Evolutionary conservation across 108 stramenopile genomes (phyloP).

Genomic region (Nitzschia sp.): DNA sequence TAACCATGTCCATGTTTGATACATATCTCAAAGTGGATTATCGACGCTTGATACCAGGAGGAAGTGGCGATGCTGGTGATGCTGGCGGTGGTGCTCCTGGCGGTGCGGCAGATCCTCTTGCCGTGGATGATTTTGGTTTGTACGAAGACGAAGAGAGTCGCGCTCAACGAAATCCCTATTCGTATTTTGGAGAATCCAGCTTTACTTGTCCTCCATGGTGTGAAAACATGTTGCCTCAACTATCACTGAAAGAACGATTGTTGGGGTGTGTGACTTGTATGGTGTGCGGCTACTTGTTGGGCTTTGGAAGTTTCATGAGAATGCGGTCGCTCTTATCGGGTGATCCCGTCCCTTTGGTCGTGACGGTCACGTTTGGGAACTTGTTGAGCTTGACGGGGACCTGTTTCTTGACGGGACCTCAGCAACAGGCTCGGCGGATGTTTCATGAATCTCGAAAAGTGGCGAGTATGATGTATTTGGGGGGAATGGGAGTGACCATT

Average conservation of each 20-base stretch:
- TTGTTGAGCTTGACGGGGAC: conserved; percentile 52
- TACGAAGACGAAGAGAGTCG: conserved; percentile 44
- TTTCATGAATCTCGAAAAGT: conserved; percentile 42
- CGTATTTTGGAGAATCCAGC: not conserved
- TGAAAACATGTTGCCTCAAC: conserved; percentile 24
- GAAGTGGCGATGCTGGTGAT: not conserved
- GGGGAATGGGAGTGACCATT: conserved; percentile 40
- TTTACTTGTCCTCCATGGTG: conserved; percentile 19
- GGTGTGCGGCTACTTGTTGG: conserved; percentile 56
- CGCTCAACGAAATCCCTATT: conserved; percentile 12
- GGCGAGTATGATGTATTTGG: conserved; percentile 45
- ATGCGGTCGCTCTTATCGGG: conserved; percentile 45
- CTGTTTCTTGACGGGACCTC: conserved; percentile 60
- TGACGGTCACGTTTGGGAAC: conserved; percentile 59
- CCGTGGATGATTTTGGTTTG: conserved; percentile 18
- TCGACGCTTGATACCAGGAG: conserved; percentile 16
- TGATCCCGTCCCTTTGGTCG: conserved; percentile 50
- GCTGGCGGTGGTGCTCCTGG: conserved; percentile 2
- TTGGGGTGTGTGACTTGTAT: conserved; percentile 61
- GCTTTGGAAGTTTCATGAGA: conserved; percentile 55
- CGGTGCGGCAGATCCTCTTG: not conserved
- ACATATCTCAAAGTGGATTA: conserved; percentile 18
- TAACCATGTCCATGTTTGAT: conserved; percentile 26
- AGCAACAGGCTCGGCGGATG: conserved; percentile 48
- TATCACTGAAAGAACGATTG: conserved; percentile 48